phyloP scores from a whole-genome alignment of 257 asterid species.

The Capsicum pubescens region DNA sequence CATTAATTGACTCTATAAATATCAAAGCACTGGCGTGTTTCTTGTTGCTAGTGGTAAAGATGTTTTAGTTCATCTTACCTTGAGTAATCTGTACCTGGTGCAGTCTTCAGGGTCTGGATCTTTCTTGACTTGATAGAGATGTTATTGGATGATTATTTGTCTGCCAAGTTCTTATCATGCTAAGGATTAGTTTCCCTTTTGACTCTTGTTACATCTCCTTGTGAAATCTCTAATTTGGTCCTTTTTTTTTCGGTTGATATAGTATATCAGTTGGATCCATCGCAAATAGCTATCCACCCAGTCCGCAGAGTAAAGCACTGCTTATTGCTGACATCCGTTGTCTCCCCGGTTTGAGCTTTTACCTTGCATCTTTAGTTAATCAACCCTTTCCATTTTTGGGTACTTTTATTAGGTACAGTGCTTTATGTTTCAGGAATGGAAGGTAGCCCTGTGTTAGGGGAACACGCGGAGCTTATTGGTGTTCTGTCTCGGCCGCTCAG shows the following conservation, averaged over 20 bases:
- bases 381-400: conserved; percentile 27
- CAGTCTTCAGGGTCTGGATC: conserved; percentile 24
- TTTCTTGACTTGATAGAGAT: conserved; percentile 16
- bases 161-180: conserved; percentile 16
- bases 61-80: conserved; percentile 26
- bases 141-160: conserved; percentile 9
- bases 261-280: conserved; percentile 93
- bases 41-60: conserved; percentile 26
- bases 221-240: conserved; percentile 16
- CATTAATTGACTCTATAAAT: background rate
- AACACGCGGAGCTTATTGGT: conserved; percentile 75
- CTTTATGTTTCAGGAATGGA: conserved; percentile 84
- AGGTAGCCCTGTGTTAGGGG: conserved; percentile 93
- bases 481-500: conserved; percentile 80
- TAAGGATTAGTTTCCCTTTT: conserved; percentile 15
- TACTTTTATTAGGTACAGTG: conserved; percentile 39
- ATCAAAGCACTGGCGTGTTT: conserved; percentile 1
- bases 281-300: conserved; percentile 84
- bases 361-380: conserved; percentile 34
- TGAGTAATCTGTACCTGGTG: background rate
- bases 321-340: conserved; percentile 96
- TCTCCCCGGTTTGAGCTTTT: conserved; percentile 84
- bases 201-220: conserved; percentile 19
- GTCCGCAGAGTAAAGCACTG: conserved; percentile 60
- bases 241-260: conserved; percentile 30